These are phyloP conservation scores for Aspergillus felis DNA, from an alignment of 2,329 filamentous ascomycete species.

Conservation along the genomic window DNA sequence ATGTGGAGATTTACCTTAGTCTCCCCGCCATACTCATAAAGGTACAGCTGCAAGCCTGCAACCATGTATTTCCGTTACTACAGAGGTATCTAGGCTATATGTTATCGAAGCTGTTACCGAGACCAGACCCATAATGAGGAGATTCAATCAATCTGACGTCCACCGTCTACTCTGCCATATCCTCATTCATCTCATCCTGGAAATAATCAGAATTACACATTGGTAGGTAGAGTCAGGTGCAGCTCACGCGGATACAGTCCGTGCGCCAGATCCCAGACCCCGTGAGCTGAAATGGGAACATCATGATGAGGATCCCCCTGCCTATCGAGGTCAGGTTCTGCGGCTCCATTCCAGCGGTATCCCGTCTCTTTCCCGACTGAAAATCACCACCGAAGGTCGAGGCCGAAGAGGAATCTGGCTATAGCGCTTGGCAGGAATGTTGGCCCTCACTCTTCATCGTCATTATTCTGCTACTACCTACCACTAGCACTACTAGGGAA, in stretches of 20 bases:
- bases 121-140: not conserved
- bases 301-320: slow-evolving; percentile 8
- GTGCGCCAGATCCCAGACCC: slow-evolving; percentile 10
- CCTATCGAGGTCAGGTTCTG: slow-evolving; percentile 11
- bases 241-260: slow-evolving; percentile 21
- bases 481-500: not conserved
- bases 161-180: too few species aligned
- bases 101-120: not conserved
- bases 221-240: slow-evolving; percentile 9
- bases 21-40: not conserved
- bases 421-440: not conserved
- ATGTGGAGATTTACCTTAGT: not conserved
- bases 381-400: slow-evolving; percentile 5
- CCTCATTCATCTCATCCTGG: not conserved
- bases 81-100: too few species aligned
- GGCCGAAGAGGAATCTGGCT: slow-evolving; percentile 5
- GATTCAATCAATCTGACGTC: too few species aligned
- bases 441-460: not conserved
- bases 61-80: too few species aligned
- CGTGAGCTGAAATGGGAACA: not conserved
- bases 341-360: slow-evolving; percentile 20
- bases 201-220: slow-evolving; percentile 1
- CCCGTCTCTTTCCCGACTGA: slow-evolving; percentile 12
- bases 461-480: not conserved
- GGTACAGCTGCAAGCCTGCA: too few species aligned